Evolutionary conservation across 371 early-diverging fungal species (phyloP).

Genomic region (Apophysomyces ossiformis): DNA sequence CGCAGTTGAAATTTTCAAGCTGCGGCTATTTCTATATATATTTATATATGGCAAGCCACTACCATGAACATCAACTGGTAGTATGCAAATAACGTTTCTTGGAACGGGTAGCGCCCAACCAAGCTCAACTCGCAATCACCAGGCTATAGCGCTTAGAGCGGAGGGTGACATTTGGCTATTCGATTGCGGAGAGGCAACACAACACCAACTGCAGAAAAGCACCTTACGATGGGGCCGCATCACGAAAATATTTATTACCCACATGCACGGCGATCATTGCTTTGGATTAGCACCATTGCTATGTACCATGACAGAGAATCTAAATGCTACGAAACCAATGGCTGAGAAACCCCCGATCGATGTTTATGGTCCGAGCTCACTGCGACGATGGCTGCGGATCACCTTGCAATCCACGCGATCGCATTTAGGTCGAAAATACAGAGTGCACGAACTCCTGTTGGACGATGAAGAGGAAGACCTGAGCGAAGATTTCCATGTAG

Average conservation of each 20-base stretch:
- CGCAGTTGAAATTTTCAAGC: too few species aligned
- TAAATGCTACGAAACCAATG: constrained; percentile 25
- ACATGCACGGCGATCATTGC: constrained; percentile 70
- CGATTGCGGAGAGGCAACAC: constrained; percentile 82
- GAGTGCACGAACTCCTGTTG: constrained; percentile 51
- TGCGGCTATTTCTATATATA: too few species aligned
- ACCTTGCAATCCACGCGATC: constrained; percentile 50
- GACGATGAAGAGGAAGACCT: constrained; percentile 28
- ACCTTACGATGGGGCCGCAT: constrained; percentile 48
- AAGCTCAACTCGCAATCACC: constrained; percentile 70
- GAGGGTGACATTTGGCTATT: constrained; percentile 65
- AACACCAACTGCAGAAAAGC: constrained; percentile 64
- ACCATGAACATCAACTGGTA: too few species aligned
- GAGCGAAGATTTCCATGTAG: constrained; percentile 32
- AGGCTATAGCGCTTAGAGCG: constrained; percentile 59
- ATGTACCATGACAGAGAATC: constrained; percentile 53
- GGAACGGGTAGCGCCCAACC: constrained; percentile 80
- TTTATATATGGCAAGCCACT: too few species aligned
- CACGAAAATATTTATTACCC: constrained; percentile 59
- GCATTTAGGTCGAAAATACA: constrained; percentile 37
- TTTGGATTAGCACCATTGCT: constrained; percentile 62
- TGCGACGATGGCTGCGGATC: constrained; percentile 56
- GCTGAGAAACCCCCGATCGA: constrained; percentile 34
- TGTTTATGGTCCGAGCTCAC: constrained; percentile 60
- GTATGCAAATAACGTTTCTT: constrained; percentile 63